Base-by-base conservation (phyloP, 2,329 filamentous ascomycete species). In the Hymenoscyphus occultus region DNA sequence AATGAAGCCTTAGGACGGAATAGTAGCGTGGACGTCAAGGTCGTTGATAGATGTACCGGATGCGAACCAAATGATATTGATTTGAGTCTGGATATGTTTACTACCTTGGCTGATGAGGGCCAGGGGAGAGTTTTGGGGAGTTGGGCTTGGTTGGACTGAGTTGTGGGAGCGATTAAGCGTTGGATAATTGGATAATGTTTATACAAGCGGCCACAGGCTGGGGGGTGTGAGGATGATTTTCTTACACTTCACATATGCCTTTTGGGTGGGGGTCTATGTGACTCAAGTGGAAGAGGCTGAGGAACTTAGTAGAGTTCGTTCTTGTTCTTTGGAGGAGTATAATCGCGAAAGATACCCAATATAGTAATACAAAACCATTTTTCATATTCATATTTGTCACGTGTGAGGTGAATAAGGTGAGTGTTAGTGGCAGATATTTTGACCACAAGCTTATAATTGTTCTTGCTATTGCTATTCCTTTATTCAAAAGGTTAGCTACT, bases 31-130 rank as follows among this genome's bases (percentile, higher is more conserved):
- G 86, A 88, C 74, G 78, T 89, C 10, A 86, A 79, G 63, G 84
- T 90, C 14, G 86, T 89, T 19, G 87, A 90, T 78, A 79, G 86
- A 59, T 90, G 87, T 78, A 71, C 72, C 2, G 79, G 78, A 1
- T 81, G 80, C 64, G 62, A 71, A 42, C 69, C 76, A 16, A 73
- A 73, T 3, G 79, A 81, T 74, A 64, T 81, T 56, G 80, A 82
- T 72, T 75, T 79, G n/a, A 80, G 76, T 51, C 69, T 77, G 39
- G 72, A 67, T 9, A 76, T 77, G 32, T 82, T 81, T 73, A 77
- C 78, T 63, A 75, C 73, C 68, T 71, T 83, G 62, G 84, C 81
- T 62, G 78, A 80, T 13, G 75, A 79, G 64, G 78, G 78, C 1
- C 75, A 81, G 68, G 76, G 72, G 28, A 75, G 78, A 65, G 82